Base-by-base conservation (phyloP, 78 protist species). In the Acrasis kona region DNA sequence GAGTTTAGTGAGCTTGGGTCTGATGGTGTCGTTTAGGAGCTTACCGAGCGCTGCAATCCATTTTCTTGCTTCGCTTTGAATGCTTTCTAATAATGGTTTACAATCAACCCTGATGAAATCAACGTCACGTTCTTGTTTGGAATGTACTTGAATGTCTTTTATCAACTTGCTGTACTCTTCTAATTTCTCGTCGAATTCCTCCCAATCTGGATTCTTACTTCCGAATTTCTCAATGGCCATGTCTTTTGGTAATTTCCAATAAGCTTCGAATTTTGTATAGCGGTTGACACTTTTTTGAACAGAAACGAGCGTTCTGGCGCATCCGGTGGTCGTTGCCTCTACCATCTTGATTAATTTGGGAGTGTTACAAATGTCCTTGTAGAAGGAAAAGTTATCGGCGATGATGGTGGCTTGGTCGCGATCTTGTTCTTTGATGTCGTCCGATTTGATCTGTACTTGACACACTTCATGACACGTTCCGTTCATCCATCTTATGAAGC, bases 401-500 rank as follows among this genome's bases (percentile, higher is more conserved):
- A n/a, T n/a, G n/a, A n/a, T n/a, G n/a, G n/a, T n/a, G n/a, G n/a
- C n/a, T n/a, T n/a, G n/a, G n/a, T n/a, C n/a, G n/a, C n/a, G n/a
- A n/a, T n/a, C n/a, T 37, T 42, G 0, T 10, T 77, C 74, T 70
- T 78, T 76, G 29, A 75, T 73, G 7, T 84, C 87, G 32, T 72
- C 84, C 8, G 80, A 72, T 2, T 57, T 61, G 34, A 76, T 10
- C n/a, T 65, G 69, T 29, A 71, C 80, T 12, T 36, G 34, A 2
- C 74, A 57, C 29, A 70, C 37, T 40, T 58, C 78, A 41, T 85
- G 2, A 83, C 96, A 92, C 3, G 91, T 78, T 29, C 96, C 93
- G 71, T 58, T 38, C 87, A 41, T 61, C 96, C 96, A 92, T 32
- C 96, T 90, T 0, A 75, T 34, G 28, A 90, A 93, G 8, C 3